Evolutionary conservation across 805 yeast species (phyloP).

Genomic region (Yarrowia bubula): DNA sequence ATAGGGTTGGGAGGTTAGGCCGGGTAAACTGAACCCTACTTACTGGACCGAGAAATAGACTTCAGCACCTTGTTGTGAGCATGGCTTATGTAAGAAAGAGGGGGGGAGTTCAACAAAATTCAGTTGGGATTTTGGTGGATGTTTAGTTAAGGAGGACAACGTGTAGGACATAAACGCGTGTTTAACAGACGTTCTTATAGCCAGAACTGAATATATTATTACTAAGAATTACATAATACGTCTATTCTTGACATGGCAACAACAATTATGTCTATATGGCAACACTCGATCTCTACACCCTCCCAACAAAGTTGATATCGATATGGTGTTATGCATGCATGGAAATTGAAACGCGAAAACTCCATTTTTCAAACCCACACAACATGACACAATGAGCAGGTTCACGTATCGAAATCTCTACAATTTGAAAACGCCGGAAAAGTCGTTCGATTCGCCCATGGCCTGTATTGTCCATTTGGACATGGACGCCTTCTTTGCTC

Average conservation of each 20-base stretch:
- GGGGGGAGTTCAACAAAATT: not conserved
- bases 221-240: too few species aligned
- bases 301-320: not conserved
- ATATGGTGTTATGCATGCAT: not conserved
- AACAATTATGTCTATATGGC: not conserved
- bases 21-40: constrained; percentile 21
- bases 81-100: not conserved
- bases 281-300: not conserved
- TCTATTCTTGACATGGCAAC: not conserved
- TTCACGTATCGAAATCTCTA: constrained; percentile 32
- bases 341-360: constrained; percentile 14
- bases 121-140: too few species aligned
- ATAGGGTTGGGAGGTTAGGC: constrained; percentile 19
- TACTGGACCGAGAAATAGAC: constrained; percentile 2
- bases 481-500: constrained; percentile 94
- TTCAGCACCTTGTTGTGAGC: not conserved
- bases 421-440: constrained; percentile 30
- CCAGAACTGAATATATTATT: too few species aligned
- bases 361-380: not conserved
- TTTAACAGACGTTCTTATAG: too few species aligned
- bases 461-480: constrained; percentile 84
- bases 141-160: too few species aligned
- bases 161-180: too few species aligned
- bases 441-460: constrained; percentile 62
- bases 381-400: constrained; percentile 8